Evolutionary conservation across 2,329 filamentous ascomycete genomes (phyloP).

Genomic region (Ceratocystis cacaofunesta): DNA sequence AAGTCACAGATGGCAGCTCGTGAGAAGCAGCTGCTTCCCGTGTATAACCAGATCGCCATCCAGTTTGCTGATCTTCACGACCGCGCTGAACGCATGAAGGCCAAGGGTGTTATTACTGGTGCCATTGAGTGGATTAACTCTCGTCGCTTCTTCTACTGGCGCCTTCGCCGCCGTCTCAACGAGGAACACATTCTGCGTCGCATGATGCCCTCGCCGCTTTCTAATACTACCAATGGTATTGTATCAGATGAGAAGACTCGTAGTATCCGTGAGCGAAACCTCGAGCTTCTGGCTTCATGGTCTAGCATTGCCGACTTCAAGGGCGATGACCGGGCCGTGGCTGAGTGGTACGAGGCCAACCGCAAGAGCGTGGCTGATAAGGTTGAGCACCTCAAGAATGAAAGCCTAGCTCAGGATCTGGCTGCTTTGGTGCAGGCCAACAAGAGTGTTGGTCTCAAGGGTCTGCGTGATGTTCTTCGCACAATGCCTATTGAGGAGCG

Average conservation of each 20-base stretch:
- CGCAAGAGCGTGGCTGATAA: constrained; percentile 67
- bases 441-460: constrained; percentile 61
- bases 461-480: constrained; percentile 69
- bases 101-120: constrained; percentile 84
- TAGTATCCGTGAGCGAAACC: constrained; percentile 48
- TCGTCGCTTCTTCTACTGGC: constrained; percentile 99
- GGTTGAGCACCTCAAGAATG: constrained; percentile 69
- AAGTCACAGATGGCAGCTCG: constrained; percentile 73
- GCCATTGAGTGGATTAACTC: constrained; percentile 74
- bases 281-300: constrained; percentile 71
- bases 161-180: constrained; percentile 86
- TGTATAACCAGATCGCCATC: constrained; percentile 88
- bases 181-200: constrained; percentile 95
- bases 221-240: constrained; percentile 23
- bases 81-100: constrained; percentile 92
- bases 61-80: constrained; percentile 97
- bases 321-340: constrained; percentile 66
- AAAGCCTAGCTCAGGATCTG: constrained; percentile 41
- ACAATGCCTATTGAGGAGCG: constrained; percentile 81
- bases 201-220: constrained; percentile 40
- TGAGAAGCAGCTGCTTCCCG: constrained; percentile 76
- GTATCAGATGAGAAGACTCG: constrained; percentile 29
- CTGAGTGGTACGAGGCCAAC: constrained; percentile 94
- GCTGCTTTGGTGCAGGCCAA: constrained; percentile 32
- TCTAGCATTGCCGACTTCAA: constrained; percentile 63